These are phyloP conservation scores for Orbilia blumenaviensis DNA, from an alignment of 2,329 filamentous ascomycete species.

Conservation along the genomic window DNA sequence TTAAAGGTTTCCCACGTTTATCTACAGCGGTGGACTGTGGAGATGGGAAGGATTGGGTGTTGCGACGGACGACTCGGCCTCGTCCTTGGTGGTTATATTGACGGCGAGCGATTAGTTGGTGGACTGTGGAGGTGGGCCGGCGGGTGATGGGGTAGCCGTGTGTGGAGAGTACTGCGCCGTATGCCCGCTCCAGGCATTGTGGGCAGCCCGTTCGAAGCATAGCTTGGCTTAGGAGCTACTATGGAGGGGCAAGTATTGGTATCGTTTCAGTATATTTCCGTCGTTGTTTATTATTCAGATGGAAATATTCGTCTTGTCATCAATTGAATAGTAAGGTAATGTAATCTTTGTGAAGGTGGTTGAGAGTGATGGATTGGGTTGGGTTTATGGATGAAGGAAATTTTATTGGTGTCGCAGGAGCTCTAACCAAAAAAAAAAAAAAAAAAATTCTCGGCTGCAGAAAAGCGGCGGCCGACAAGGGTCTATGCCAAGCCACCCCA, in stretches of 20 bases:
- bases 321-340: too few species aligned
- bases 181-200: slow-evolving; percentile 42
- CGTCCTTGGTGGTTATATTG: slow-evolving; percentile 7
- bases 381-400: not conserved
- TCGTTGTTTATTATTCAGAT: too few species aligned
- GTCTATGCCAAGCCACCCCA: slow-evolving; percentile 19
- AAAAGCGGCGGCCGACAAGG: not conserved
- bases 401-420: slow-evolving; percentile 4
- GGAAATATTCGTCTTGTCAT: too few species aligned
- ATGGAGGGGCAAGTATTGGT: too few species aligned
- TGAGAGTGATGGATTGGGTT: not conserved
- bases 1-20: slow-evolving; percentile 33
- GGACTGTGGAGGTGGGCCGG: slow-evolving; percentile 15
- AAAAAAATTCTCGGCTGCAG: slow-evolving; percentile 5
- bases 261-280: too few species aligned
- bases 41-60: slow-evolving; percentile 3
- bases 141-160: slow-evolving; percentile 39
- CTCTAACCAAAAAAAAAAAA: too few species aligned
- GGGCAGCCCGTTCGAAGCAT: slow-evolving; percentile 41
- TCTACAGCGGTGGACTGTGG: slow-evolving; percentile 35
- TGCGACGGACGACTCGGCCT: slow-evolving; percentile 15
- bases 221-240: too few species aligned
- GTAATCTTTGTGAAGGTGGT: too few species aligned
- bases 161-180: slow-evolving; percentile 43
- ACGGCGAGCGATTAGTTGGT: slow-evolving; percentile 34